Evolutionary conservation across 805 yeast species (phyloP).

Genomic region (Pichia heedii): DNA sequence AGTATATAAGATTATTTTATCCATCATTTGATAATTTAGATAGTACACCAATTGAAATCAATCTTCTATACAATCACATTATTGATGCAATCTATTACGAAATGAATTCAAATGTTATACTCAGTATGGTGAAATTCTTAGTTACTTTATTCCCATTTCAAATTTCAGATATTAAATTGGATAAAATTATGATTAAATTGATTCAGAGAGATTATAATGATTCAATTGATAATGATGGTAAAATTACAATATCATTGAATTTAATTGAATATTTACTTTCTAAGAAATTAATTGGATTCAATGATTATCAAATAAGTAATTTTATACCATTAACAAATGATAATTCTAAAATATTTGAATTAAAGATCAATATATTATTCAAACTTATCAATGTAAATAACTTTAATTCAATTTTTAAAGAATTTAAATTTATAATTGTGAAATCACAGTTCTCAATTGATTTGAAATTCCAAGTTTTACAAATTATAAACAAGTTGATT

Average conservation of each 20-base stretch:
- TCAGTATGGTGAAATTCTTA: conserved; percentile 51
- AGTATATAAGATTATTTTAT: conserved; percentile 56
- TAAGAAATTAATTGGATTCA: conserved; percentile 31
- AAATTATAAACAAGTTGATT: conserved; percentile 35
- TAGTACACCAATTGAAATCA: conserved; percentile 36
- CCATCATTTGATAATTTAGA: conserved; percentile 19
- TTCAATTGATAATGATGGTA: conserved; percentile 2
- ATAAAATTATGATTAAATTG: conserved; percentile 36
- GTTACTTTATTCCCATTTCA: conserved; percentile 50
- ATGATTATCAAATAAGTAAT: conserved; percentile 28
- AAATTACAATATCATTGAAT: conserved; percentile 9
- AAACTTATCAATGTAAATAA: conserved; percentile 46
- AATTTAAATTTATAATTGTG: conserved; percentile 50
- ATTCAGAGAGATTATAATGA: conserved; percentile 4
- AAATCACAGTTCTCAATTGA: conserved; percentile 10
- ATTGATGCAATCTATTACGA: conserved; percentile 36
- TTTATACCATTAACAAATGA: conserved; percentile 57
- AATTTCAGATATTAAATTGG: conserved; percentile 38
- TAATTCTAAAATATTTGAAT: conserved; percentile 29
- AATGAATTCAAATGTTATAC: conserved; percentile 48
- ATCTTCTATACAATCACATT: conserved; percentile 42
- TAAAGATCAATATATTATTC: conserved; percentile 56
- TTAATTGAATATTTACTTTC: conserved; percentile 20
- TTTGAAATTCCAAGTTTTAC: conserved; percentile 41
- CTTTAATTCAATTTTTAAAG: conserved; percentile 44